Evolutionary conservation across 2,329 filamentous ascomycete genomes (phyloP).

Genomic region (Verticillium alfalfae): DNA sequence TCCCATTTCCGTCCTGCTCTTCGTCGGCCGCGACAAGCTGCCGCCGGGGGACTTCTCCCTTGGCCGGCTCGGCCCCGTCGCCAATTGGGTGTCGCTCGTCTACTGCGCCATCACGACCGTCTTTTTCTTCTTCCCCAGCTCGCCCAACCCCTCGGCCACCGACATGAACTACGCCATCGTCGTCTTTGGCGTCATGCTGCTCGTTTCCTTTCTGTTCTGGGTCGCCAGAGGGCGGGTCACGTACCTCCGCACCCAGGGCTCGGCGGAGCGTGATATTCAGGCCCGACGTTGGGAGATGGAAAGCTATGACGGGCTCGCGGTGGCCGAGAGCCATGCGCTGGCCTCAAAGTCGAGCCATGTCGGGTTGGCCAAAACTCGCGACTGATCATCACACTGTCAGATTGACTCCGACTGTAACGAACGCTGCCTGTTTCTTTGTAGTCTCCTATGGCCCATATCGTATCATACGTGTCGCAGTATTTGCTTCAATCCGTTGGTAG

Average conservation of each 20-base stretch:
- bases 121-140: constrained; percentile 48
- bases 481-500: no score
- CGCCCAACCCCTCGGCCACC: constrained; percentile 34
- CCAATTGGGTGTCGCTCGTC: constrained; percentile 43
- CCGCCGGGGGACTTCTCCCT: constrained; percentile 13
- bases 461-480: no score
- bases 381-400: background rate
- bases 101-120: constrained; percentile 47
- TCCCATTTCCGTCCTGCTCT: constrained; percentile 28
- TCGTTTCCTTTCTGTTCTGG: constrained; percentile 45
- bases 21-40: constrained; percentile 23
- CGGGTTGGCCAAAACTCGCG: background rate
- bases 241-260: constrained; percentile 17
- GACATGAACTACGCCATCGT: constrained; percentile 56
- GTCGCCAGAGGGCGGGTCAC: constrained; percentile 35
- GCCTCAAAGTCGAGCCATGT: background rate
- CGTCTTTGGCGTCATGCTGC: constrained; percentile 49
- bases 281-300: constrained; percentile 3
- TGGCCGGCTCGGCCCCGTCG: constrained; percentile 25
- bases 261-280: constrained; percentile 1
- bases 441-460: no score
- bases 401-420: no score
- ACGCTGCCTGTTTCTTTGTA: no score
- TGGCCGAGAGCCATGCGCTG: background rate
- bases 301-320: background rate